Base-by-base conservation (phyloP, 768 basidiomycete genomes). In the Naganishia vishniacii region DNA sequence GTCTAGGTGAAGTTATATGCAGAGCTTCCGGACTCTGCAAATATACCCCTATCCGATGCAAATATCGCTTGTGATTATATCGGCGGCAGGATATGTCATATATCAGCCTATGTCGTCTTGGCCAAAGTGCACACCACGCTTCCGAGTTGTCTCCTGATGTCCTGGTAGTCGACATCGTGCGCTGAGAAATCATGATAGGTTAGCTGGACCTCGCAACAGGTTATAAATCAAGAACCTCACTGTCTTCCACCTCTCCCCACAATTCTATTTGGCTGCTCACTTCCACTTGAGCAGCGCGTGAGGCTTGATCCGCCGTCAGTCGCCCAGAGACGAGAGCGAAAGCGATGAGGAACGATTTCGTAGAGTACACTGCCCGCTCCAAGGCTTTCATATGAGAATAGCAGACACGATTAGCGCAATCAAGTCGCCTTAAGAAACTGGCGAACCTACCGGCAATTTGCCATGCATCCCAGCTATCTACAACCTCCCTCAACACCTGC, bases 221-320 rank as follows among this genome's bases (percentile, higher is more conserved):
- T 4, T n/a, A 6, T 13, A 28, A 34, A 18, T 23, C 20, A 49
- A 5, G 48, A 3, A 25, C 77, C 95, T 81, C 72, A 98, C 94
- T 90, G 76, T 98, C 95, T 80, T 98, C 95, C 0, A 99, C 95
- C 79, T 98, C 94, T n/a, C 95, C 95, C 95, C 95, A 99, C 51
- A 86, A 83, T 77, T 93, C 85, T 65, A 97, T 97, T 79, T 98
- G 94, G 75, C 91, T 93, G 67, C 86, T 82, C 0, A 99, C 94
- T 78, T 99, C 95, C 8, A 94, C 93, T 59, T 88, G 87, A 7
- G 91, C 83, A 0, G 89, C 90, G 53, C 85, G 77, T 1, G 92
- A 84, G 9, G 94, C 93, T 72, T 91, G 81, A 71, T 99, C 89
- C 0, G 85, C 89, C 3, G 84, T 84, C 44, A 97, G 74, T 63